Base-by-base conservation (phyloP, 148 eudicot genomes). In the Spergularia bocconei region DNA sequence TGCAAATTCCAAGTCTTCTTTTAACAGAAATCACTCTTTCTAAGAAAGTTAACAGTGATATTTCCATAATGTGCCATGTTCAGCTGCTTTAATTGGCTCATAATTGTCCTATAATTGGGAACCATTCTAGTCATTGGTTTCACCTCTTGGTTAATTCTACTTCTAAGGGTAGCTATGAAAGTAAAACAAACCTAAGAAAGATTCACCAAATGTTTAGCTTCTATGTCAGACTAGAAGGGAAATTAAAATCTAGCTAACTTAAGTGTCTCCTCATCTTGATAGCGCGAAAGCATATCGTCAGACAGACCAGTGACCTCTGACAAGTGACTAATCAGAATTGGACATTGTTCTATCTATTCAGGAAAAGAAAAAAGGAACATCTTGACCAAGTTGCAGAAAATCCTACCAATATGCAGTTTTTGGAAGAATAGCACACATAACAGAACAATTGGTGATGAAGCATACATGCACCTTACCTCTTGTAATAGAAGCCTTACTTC, bases 21-120 rank as follows among this genome's bases (percentile, higher is more conserved):
- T n/a, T 6, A 66, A 17, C 51, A 64, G 50, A 71, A 55, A 68
- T 13, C 29, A 25, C 41, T 52, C 39, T 8, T 29, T 53, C 44
- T 48, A n/a, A 68, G 71, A 48, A 38, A 68, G 57, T 68, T 21
- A 68, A 50, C 12, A 44, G 56, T 67, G 56, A 47, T 50, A 20
- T 51, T 13, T 57, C 25, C 6, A 60, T 10, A 21, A 33, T 13
- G 56, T 48, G 44, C 17, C 77, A 72, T 78, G 77, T 78, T 29
- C 19, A 15, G 11, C 14, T 50, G n/a, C 60, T 58, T 1, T 36
- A 72, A 78, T 65, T 78, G 81, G 81, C 61, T 66, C 20, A 54
- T 53, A 16, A 63, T 21, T 64, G 57, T 38, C 77, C 63, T 23
- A 78, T 78, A 72, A 78, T 78, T 78, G 72, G 65, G 55, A 71